phyloP scores from a whole-genome alignment of 2,329 filamentous ascomycete species.

The Pyrenophora teres region DNA sequence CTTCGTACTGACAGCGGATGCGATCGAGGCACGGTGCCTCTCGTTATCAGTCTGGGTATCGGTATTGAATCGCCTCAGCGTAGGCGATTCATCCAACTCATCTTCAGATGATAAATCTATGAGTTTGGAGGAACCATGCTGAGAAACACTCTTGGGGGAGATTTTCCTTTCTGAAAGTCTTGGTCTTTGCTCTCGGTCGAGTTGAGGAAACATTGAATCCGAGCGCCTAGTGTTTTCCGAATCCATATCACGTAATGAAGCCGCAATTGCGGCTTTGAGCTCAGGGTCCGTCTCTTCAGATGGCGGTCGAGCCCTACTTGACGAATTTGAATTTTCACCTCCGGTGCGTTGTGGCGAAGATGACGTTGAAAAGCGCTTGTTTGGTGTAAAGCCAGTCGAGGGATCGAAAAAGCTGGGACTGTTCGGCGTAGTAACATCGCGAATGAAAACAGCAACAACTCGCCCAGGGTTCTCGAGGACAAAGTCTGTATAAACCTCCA shows the following conservation, averaged over 20 bases:
- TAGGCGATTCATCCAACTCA: constrained; percentile 26
- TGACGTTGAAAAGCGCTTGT: constrained; percentile 35
- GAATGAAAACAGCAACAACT: constrained; percentile 86
- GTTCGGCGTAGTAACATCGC: constrained; percentile 87
- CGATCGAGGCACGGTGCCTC: constrained; percentile 19
- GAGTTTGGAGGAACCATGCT: constrained; percentile 46
- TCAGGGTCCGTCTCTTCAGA: constrained; percentile 55
- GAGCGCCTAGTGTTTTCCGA: constrained; percentile 45
- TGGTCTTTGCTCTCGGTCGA: constrained; percentile 47
- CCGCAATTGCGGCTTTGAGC: constrained; percentile 54
- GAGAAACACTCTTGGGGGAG: constrained; percentile 22
- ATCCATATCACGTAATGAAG: constrained; percentile 54
- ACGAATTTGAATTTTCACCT: constrained; percentile 12
- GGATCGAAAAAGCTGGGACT: constrained; percentile 78
- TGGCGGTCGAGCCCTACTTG: constrained; percentile 20
- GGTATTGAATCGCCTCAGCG: constrained; percentile 31
- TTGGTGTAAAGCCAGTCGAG: constrained; percentile 49
- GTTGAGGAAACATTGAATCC: constrained; percentile 37
- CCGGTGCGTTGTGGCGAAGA: constrained; percentile 25
- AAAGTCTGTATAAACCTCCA: constrained; percentile 97
- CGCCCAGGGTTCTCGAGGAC: constrained; percentile 80
- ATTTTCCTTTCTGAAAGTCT: constrained; percentile 42
- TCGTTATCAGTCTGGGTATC: constrained; percentile 29
- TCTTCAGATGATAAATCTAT: constrained; percentile 56
- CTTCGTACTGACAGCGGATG: constrained; percentile 30